phyloP scores from a whole-genome alignment of 2,329 filamentous ascomycete genomes.

The Colletotrichum eleusines region DNA sequence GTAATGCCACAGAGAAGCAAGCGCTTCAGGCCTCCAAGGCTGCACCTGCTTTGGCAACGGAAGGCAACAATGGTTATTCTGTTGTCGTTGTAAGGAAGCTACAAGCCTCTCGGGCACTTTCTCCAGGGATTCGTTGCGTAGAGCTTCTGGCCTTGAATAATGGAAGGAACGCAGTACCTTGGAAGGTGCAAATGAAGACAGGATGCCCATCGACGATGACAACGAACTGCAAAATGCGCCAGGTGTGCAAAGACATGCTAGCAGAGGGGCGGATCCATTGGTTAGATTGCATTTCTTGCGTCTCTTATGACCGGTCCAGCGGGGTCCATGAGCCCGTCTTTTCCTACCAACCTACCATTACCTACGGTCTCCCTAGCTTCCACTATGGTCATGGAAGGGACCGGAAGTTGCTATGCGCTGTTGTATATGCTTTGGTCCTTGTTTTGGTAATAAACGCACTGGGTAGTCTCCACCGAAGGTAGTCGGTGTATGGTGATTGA shows the following conservation, averaged over 20 bases:
- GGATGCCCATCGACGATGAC: neutral
- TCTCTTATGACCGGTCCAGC: neutral
- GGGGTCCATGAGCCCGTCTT: neutral
- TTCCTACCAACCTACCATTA: too few species aligned
- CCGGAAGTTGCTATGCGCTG: neutral
- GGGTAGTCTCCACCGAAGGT: neutral
- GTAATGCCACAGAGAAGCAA: neutral
- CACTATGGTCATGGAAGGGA: neutral
- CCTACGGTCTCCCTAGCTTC: too few species aligned
- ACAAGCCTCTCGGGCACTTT: too few species aligned
- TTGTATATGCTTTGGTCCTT: neutral
- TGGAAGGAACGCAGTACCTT: neutral
- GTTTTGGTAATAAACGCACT: accelerated
- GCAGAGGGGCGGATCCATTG: neutral
- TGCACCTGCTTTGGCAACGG: neutral
- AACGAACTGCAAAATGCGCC: accelerated
- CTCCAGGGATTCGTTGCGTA: neutral
- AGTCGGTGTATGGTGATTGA: too few species aligned
- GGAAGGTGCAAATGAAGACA: neutral
- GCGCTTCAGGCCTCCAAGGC: neutral
- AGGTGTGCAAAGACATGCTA: neutral
- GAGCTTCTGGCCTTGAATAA: neutral
- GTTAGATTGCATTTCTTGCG: neutral
- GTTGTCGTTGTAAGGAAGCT: neutral
- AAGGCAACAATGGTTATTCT: too few species aligned